Conservation (phyloP, 2,329 filamentous ascomycete species). For the Cladophialophora psammophila region DNA sequence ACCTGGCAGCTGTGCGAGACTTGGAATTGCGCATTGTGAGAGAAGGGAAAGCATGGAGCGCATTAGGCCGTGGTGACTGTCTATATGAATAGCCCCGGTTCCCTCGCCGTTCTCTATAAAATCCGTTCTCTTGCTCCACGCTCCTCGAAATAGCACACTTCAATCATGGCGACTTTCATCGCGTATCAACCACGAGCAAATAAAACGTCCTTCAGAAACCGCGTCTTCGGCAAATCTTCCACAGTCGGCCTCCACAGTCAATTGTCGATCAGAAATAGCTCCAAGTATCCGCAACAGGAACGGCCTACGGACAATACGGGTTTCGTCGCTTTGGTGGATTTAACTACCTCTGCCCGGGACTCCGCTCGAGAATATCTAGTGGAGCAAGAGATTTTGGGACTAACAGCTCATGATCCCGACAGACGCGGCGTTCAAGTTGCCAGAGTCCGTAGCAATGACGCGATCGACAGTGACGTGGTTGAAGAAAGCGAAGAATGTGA, state of each 20-base stretch:
- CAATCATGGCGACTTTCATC: slow-evolving; percentile 20
- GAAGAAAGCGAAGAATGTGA: too few relatives aligned
- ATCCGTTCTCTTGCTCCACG: slow-evolving; percentile 12
- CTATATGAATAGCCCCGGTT: slow-evolving; percentile 12
- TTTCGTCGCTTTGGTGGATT: background rate
- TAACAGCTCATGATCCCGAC: too few relatives aligned
- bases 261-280: background rate
- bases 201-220: background rate
- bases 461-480: too few relatives aligned
- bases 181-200: slow-evolving; percentile 22
- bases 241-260: slow-evolving; percentile 1
- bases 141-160: background rate
- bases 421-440: too few relatives aligned
- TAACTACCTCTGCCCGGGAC: background rate
- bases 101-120: background rate
- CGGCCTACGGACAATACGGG: background rate
- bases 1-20: background rate
- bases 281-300: background rate
- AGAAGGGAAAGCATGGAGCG: background rate
- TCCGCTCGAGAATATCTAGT: background rate
- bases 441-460: too few relatives aligned
- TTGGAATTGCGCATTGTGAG: background rate
- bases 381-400: background rate
- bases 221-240: slow-evolving; percentile 10
- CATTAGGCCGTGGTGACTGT: slow-evolving; percentile 7